Base-by-base conservation (phyloP, 2,329 filamentous ascomycete species). In the Aulographum hederae region DNA sequence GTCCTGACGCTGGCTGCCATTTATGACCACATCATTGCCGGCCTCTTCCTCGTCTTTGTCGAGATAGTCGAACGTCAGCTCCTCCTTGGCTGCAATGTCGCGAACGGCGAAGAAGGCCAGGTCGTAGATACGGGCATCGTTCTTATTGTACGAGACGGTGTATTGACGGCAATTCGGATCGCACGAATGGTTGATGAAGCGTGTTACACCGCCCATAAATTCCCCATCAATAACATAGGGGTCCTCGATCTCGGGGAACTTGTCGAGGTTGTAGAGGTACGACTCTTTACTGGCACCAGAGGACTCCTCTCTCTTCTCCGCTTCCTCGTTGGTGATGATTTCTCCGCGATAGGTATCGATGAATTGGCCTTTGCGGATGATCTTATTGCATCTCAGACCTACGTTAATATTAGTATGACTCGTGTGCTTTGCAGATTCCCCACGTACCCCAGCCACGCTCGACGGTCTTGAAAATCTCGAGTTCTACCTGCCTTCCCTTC, bases 401-500 rank as follows among this genome's bases (percentile, higher is more conserved):
- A n/a, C n/a, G n/a, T n/a, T n/a, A n/a, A n/a, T n/a, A 19, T 74
- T 69, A 72, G 33, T 10, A 13, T 15, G 5, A 14, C 13, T 8
- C 10, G 11, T 10, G 30, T 18, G 11, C 31, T 30, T 6, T 18
- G 28, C 13, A 12, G 18, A 31, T 26, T 35, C 60, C 42, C 49
- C n/a, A n/a, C n/a, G n/a, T n/a, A 69, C 75, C 81, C 81, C 79
- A 91, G 20, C 81, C 81, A 28, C 79, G 69, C n/a, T 73, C 62
- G 2, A 46, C 41, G 0, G 81, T 86, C 33, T 73, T 70, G 50
- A 89, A 89, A 13, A 91, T 79, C 43, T 84, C 70, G 2, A 91
- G 56, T 2, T 72, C 66, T 1, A 89, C 60, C 28, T 63, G 67
- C 3, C 81, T 62, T 0, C 81, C 80, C 30, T 74, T 65, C 45